Conservation (phyloP, 2,329 filamentous ascomycete species). For the Teratosphaeria nubilosa region DNA sequence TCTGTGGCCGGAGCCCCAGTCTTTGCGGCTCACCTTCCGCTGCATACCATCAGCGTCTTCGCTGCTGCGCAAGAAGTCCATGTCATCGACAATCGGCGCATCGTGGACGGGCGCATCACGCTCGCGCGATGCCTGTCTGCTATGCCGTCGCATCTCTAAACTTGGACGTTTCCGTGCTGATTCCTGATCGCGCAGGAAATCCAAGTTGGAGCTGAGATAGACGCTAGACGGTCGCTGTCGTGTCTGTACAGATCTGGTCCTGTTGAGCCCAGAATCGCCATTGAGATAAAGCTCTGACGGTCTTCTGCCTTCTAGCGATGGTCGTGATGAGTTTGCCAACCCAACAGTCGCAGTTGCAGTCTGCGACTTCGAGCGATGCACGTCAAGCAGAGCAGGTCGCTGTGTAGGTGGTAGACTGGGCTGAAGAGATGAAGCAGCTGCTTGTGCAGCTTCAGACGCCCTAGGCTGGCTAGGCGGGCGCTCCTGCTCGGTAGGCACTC, state of each 20-base stretch:
- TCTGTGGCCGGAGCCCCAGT: slow-evolving; percentile 43
- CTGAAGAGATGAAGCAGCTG: slow-evolving; percentile 28
- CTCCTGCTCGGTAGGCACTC: slow-evolving; percentile 39
- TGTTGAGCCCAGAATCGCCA: slow-evolving; percentile 40
- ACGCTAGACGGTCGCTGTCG: slow-evolving; percentile 70
- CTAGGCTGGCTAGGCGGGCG: slow-evolving; percentile 43
- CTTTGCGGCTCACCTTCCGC: slow-evolving; percentile 47
- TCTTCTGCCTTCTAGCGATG: slow-evolving; percentile 62
- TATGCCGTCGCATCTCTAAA: slow-evolving; percentile 15
- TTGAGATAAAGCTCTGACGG: slow-evolving; percentile 53
- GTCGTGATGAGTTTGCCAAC: slow-evolving; percentile 49
- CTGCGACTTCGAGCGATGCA: slow-evolving; percentile 41
- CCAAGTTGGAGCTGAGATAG: slow-evolving; percentile 71
- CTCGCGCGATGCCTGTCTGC: slow-evolving; percentile 19
- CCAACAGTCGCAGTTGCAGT: slow-evolving; percentile 32
- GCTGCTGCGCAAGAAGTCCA: slow-evolving; percentile 71
- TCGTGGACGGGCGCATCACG: slow-evolving; percentile 40
- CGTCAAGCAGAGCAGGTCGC: slow-evolving; percentile 34
- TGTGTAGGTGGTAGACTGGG: slow-evolving; percentile 25
- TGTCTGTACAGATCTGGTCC: slow-evolving; percentile 54
- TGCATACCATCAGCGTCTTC: slow-evolving; percentile 48
- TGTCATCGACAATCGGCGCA: slow-evolving; percentile 64
- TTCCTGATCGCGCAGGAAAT: slow-evolving; percentile 72
- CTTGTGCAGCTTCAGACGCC: slow-evolving; percentile 27
- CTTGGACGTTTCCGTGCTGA: not conserved